Evolutionary conservation across 2,329 filamentous ascomycete species (phyloP).

Genomic region (Hymenoscyphus repandus): DNA sequence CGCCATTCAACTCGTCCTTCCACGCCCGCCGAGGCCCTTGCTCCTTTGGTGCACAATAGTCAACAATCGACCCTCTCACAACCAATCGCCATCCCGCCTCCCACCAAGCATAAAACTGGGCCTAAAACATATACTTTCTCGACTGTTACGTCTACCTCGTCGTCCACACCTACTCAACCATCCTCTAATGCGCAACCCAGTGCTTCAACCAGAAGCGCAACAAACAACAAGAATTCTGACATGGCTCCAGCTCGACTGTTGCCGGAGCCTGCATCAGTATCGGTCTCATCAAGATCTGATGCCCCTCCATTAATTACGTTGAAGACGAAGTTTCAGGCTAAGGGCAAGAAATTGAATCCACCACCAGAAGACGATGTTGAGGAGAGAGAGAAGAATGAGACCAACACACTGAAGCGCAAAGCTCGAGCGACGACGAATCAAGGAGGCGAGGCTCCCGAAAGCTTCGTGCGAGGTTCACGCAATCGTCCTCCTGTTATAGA

Average conservation of each 20-base stretch:
- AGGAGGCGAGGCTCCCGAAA: conserved; percentile 17
- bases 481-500: conserved; percentile 8
- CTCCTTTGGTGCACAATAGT: conserved; percentile 15
- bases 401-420: conserved; percentile 22
- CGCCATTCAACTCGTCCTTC: conserved; percentile 24
- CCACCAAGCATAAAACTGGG: conserved; percentile 12
- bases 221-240: conserved; percentile 5
- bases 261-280: neutral
- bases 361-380: neutral
- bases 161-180: conserved; percentile 6
- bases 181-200: conserved; percentile 1
- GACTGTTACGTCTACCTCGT: conserved; percentile 13
- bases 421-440: conserved; percentile 24
- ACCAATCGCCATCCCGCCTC: conserved; percentile 21
- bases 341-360: conserved; percentile 1
- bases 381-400: conserved; percentile 19
- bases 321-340: conserved; percentile 18
- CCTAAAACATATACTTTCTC: conserved; percentile 27
- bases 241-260: conserved; percentile 11
- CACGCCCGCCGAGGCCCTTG: conserved; percentile 24
- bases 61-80: conserved; percentile 11
- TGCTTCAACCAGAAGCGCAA: conserved; percentile 1
- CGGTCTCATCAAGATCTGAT: neutral
- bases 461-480: conserved; percentile 25
- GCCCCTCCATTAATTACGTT: conserved; percentile 7